Evolutionary conservation across 371 early-diverging fungal species (phyloP), one percentile per base, ranked within the genome.

Genomic region (Mortierella polycephala): DNA sequence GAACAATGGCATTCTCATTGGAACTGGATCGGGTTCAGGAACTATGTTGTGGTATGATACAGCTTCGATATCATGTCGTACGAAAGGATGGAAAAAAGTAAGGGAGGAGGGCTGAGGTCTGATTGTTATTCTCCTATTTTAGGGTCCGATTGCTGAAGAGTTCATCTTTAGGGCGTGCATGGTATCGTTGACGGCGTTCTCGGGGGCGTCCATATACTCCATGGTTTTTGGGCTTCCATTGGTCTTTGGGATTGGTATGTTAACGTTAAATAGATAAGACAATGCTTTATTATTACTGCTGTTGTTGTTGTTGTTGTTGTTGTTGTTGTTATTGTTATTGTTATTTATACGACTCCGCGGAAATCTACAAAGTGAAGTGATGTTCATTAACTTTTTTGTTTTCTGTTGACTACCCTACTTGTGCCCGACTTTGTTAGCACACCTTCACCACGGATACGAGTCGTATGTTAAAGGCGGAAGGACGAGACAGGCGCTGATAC

Each of bases 221-320:
- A 67, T 77, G 64, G 62, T 77, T 10, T 77, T 77, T 68, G 77
- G 62, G 14, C 62, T 77, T 12, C 77, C 77, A 0, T 37, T 77
- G 0, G 77, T 77, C 9, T 77, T 77, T 71, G 77, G 72, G n/a
- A 71, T 77, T 47, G 77, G 77, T 77, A 68, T 64, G 30, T 39
- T n/a, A 9, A 68, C 60, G 30, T 39, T n/a, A 9, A 9, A 7
- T 39, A 23, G 49, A n/a, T n/a, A n/a, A n/a, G n/a, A n/a, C n/a
- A n/a, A n/a, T n/a, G n/a, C n/a, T n/a, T n/a, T n/a, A n/a, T n/a
- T n/a, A n/a, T n/a, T n/a, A n/a, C n/a, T n/a, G n/a, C n/a, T 46
- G 11, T 18, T 39, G 10, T 56, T 44, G 21, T 49, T 45, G 30
- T 60, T 30, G 6, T 47, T 47, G n/a, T n/a, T n/a, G n/a, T n/a